Evolutionary conservation across 2,329 filamentous ascomycete species (phyloP).

Genomic region (Amesomyces nigricolor): DNA sequence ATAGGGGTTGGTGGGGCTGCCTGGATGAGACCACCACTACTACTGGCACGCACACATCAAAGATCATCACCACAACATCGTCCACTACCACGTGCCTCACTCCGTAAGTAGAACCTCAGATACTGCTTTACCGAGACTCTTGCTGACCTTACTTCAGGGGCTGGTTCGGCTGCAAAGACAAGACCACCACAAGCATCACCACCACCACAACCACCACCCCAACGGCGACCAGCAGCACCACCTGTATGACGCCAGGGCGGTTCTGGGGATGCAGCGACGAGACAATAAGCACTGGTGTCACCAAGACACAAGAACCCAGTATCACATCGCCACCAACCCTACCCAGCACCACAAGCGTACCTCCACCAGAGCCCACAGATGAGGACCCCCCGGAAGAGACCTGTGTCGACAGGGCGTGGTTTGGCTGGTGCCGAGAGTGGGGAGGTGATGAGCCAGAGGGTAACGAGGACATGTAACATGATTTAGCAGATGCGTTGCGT

Average conservation of each 20-base stretch:
- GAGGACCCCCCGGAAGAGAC: conserved; percentile 10
- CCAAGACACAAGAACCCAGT: conserved; percentile 22
- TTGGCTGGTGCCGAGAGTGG: conserved; percentile 24
- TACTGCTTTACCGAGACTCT: conserved; percentile 34
- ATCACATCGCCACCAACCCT: conserved; percentile 27
- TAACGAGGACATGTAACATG: conserved; percentile 23
- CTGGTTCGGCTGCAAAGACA: conserved; percentile 62
- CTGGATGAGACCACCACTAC: conserved; percentile 58
- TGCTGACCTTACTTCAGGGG: conserved; percentile 41
- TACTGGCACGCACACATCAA: conserved; percentile 36
- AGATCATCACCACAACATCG: conserved; percentile 40
- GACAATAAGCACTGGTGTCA: conserved; percentile 22
- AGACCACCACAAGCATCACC: conserved; percentile 34
- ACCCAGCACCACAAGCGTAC: conserved; percentile 29
- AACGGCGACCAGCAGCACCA: conserved; percentile 31
- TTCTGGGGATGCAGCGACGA: conserved; percentile 52
- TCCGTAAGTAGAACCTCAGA: conserved; percentile 36
- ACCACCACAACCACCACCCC: conserved; percentile 30
- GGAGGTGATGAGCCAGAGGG: conserved; percentile 5
- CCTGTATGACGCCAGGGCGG: conserved; percentile 47
- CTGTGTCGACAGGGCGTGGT: conserved; percentile 22
- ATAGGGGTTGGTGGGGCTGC: conserved; percentile 75
- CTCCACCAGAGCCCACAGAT: conserved; percentile 25
- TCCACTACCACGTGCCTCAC: conserved; percentile 38
- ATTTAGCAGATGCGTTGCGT: conserved; percentile 5